Evolutionary conservation across 257 asterid species (phyloP).

Genomic region (Salvia rosmarinus): DNA sequence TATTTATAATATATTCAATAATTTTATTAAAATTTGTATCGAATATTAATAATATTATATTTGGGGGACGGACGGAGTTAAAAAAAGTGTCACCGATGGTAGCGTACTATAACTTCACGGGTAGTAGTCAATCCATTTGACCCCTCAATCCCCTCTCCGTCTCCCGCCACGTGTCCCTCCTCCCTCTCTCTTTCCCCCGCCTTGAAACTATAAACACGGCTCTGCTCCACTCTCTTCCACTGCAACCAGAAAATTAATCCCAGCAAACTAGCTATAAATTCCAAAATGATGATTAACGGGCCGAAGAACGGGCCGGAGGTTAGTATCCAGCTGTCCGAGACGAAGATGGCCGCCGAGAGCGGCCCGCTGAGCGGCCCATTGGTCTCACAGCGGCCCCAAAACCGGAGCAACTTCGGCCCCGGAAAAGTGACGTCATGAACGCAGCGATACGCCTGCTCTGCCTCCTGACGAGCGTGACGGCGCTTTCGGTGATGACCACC

Average conservation of each 20-base stretch:
- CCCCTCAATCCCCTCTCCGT: slow-evolving; percentile 14
- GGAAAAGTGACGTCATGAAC: slow-evolving; percentile 57
- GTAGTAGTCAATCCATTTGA: slow-evolving; percentile 33
- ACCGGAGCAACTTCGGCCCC: too few species aligned
- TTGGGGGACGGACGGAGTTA: too few species aligned
- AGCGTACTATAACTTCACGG: slow-evolving; percentile 44
- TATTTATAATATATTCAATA: too few species aligned
- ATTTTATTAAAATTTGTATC: too few species aligned
- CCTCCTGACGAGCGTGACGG: slow-evolving; percentile 57
- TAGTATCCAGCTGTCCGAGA: slow-evolving; percentile 58
- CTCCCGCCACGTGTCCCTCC: slow-evolving; percentile 43
- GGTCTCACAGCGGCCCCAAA: too few species aligned
- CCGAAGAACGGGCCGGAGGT: slow-evolving; percentile 46
- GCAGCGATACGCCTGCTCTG: slow-evolving; percentile 53
- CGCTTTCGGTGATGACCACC: slow-evolving; percentile 66
- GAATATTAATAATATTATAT: too few species aligned
- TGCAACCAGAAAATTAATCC: slow-evolving; percentile 8
- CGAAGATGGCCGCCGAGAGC: not conserved
- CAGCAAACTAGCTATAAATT: not conserved
- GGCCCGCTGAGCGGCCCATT: too few species aligned
- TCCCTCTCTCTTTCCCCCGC: slow-evolving; percentile 1
- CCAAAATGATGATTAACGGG: slow-evolving; percentile 43
- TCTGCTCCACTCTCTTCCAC: slow-evolving; percentile 25
- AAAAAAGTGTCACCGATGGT: not conserved
- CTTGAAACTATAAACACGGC: slow-evolving; percentile 19